Base-by-base conservation (phyloP, 1,284 basidiomycete genomes). In the Trichosporon ovoides region DNA sequence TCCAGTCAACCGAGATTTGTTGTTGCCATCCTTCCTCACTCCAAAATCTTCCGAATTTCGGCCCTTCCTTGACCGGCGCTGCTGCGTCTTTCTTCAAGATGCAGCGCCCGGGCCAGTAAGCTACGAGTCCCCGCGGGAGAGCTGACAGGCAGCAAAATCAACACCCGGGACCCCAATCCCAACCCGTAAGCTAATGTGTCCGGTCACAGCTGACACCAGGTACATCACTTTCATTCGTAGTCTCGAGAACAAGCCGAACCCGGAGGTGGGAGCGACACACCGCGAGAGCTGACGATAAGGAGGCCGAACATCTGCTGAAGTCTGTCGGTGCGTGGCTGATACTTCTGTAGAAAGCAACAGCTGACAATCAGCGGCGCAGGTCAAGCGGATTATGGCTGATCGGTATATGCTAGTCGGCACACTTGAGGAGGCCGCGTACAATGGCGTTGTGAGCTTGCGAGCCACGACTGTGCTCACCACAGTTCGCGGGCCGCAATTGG, bases 401-500 rank as follows among this genome's bases (percentile, higher is more conserved):
- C 65, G 73, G 12, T 76, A 69, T 60, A 71, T 77, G 69, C 68
- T 71, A 11, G 70, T 76, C 28, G 65, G 66, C 24, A 72, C 72
- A 4, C 68, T 77, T 14, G 74, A 76, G 65, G 76, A 78, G 58
- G 74, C 73, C 7, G 66, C 58, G 14, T 73, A 68, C 65, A 78
- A 78, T 51, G 61, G 63, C 9, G 74, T 77, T 3, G 73, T 76
- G 31, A 58, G 75, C 57, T 33, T n/a, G 16, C 33, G 1, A 16
- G 1, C 6, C 9, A 56, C 50, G 53, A n/a, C 48, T 58, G 38
- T 28, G 49, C 58, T 60, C 28, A 49, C 28, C 5, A 2, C 28
- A 73, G 72, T 77, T 75, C 51, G 76, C 74, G 0, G 77, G 77
- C 0, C 57, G 74, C 16, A 75, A 77, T 60, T 78, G 75, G 76